A percentile compares a stretch with the other conserved stretches of the same genome.
These are phyloP conservation scores for Phytophthora cryptogea DNA, from an alignment of 352 stramenopile genomes.

Conservation along the genomic window DNA sequence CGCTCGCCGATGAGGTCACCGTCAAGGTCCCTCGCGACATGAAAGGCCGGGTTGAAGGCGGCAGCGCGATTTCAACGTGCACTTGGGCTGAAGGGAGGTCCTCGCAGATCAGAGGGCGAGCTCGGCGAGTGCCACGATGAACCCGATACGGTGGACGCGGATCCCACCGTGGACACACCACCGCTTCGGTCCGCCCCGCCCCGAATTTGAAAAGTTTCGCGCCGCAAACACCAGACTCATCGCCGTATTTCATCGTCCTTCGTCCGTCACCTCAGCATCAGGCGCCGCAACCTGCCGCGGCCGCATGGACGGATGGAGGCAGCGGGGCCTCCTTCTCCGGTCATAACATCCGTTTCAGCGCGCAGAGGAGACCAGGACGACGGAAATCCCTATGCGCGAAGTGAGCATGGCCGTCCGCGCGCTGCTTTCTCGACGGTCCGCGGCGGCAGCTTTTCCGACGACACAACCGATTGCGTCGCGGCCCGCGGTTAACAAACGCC, in stretches of 20 bases:
- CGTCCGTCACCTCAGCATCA: constrained; percentile 24
- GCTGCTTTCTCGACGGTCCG: no score
- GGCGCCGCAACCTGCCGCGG: constrained; percentile 12
- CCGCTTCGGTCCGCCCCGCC: constrained; percentile 12
- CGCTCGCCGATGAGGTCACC: neutral
- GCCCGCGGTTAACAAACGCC: constrained; percentile 12
- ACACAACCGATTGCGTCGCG: constrained; percentile 18
- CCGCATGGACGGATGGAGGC: neutral
- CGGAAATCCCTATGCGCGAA: neutral
- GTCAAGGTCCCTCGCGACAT: constrained; percentile 32
- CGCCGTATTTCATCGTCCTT: constrained; percentile 19
- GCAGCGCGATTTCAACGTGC: constrained; percentile 18
- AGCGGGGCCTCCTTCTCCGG: neutral
- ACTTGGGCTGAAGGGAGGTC: neutral
- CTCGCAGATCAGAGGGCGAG: neutral
- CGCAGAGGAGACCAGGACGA: neutral
- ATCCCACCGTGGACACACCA: constrained; percentile 18
- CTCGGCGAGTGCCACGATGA: neutral
- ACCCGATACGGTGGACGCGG: constrained; percentile 1
- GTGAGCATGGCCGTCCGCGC: no score
- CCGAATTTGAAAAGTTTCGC: constrained; percentile 3
- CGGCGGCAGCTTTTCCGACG: neutral
- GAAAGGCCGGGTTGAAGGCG: constrained; percentile 21
- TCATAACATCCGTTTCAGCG: neutral
- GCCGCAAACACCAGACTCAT: constrained; percentile 15